Evolutionary conservation across 306 rosid genomes (phyloP).

Genomic region (Coriaria nepalensis): DNA sequence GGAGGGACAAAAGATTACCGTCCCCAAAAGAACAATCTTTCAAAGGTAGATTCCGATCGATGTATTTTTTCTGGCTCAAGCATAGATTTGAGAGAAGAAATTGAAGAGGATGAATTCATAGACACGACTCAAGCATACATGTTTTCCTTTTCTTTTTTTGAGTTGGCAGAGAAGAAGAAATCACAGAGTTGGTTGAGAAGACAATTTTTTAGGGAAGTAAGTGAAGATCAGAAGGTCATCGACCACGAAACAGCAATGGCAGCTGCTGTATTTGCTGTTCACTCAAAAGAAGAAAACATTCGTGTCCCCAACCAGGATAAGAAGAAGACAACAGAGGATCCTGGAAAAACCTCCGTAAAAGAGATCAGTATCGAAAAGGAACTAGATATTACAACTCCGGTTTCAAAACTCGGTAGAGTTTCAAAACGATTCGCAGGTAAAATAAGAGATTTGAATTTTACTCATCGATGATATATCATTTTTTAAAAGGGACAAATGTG

Average conservation of each 20-base stretch:
- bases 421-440: constrained; percentile 47
- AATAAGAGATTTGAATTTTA: background rate
- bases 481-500: background rate
- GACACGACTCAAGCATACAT: background rate
- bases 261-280: constrained; percentile 54
- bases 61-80: too few species aligned
- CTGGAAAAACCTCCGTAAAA: constrained; percentile 8
- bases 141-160: constrained; percentile 3
- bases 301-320: background rate
- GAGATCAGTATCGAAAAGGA: constrained; percentile 25
- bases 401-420: constrained; percentile 18
- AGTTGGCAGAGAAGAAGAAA: constrained; percentile 36
- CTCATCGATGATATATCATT: background rate
- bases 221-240: constrained; percentile 18
- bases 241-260: constrained; percentile 63
- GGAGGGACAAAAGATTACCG: constrained; percentile 25
- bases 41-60: constrained; percentile 32
- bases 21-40: constrained; percentile 31
- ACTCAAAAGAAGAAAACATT: constrained; percentile 19
- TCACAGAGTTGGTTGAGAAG: constrained; percentile 46
- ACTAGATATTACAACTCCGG: constrained; percentile 20
- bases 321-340: constrained; percentile 9
- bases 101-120: too few species aligned
- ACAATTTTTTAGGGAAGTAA: constrained; percentile 27
- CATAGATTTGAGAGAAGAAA: too few species aligned